A percentile compares a stretch with the other conserved stretches of the same genome.
Evolutionary conservation across 495 filamentous ascomycete species (phyloP).

Genomic region (Podospora pseudoanserina): DNA sequence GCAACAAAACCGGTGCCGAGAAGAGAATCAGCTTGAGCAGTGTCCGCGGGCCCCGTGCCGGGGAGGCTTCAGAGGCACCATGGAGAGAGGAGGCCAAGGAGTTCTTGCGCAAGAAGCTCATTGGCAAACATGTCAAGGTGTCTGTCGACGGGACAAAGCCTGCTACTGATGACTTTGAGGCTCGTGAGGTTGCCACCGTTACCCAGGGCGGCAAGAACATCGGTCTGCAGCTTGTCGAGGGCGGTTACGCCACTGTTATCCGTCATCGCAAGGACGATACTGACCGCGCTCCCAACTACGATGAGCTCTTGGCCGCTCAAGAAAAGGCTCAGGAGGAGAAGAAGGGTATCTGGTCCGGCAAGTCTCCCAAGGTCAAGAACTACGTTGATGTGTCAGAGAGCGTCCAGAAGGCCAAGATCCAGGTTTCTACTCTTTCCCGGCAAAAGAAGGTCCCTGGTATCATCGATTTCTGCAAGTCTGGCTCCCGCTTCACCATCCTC

Average conservation of each 20-base stretch:
- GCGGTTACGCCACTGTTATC: slow-evolving; percentile 89
- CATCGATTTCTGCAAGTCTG: slow-evolving; percentile 96
- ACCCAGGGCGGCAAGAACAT: slow-evolving; percentile 81
- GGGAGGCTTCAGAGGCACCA: slow-evolving; percentile 61
- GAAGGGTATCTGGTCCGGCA: slow-evolving; percentile 92
- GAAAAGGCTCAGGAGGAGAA: slow-evolving; percentile 73
- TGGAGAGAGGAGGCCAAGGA: slow-evolving; percentile 94
- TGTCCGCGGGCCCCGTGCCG: slow-evolving; percentile 76
- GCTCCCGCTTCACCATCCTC: slow-evolving; percentile 87
- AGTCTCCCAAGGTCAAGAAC: slow-evolving; percentile 72
- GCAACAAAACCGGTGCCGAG: slow-evolving; percentile 77
- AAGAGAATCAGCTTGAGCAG: slow-evolving; percentile 91
- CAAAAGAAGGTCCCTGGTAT: slow-evolving; percentile 91
- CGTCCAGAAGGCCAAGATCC: slow-evolving; percentile 90
- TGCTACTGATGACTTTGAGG: slow-evolving; percentile 86
- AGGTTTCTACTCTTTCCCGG: slow-evolving; percentile 77
- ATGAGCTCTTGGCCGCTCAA: slow-evolving; percentile 85
- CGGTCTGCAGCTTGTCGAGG: slow-evolving; percentile 77
- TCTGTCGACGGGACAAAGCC: slow-evolving; percentile 86
- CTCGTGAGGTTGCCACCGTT: slow-evolving; percentile 89
- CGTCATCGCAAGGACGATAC: slow-evolving; percentile 89
- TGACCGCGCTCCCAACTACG: slow-evolving; percentile 89
- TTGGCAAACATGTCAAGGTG: slow-evolving; percentile 90
- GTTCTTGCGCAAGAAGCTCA: slow-evolving; percentile 86
- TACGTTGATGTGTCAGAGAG: slow-evolving; percentile 88